Conservation (phyloP, 2,329 filamentous ascomycete genomes). For the Beauveria brongniartii region DNA sequence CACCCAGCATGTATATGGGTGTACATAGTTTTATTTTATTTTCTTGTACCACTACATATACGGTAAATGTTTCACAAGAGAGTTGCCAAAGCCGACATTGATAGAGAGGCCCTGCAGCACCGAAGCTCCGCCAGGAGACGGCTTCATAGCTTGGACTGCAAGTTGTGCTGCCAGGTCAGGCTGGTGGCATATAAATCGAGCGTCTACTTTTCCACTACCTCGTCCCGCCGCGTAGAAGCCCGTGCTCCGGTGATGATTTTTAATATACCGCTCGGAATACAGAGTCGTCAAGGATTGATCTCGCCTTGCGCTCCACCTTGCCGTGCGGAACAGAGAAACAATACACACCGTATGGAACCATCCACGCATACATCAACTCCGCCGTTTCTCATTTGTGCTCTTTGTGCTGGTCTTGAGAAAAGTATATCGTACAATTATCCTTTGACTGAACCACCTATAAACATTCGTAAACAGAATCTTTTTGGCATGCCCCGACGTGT, state of each 20-base stretch:
- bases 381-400: background rate
- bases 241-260: constrained; percentile 17
- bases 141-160: constrained; percentile 1
- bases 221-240: constrained; percentile 9
- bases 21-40: background rate
- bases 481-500: constrained; percentile 14
- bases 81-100: constrained; percentile 5
- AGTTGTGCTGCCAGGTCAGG: constrained; percentile 6
- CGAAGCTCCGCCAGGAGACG: constrained; percentile 2
- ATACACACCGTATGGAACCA: constrained; percentile 9
- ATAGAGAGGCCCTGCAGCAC: background rate
- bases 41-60: background rate
- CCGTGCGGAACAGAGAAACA: constrained; percentile 47
- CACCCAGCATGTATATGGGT: background rate
- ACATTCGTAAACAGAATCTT: constrained; percentile 15
- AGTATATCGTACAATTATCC: constrained; percentile 32
- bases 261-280: constrained; percentile 67
- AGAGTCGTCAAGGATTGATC: constrained; percentile 65
- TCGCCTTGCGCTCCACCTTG: constrained; percentile 71
- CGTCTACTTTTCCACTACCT: constrained; percentile 11
- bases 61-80: constrained; percentile 5
- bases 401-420: background rate
- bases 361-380: background rate
- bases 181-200: background rate
- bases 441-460: constrained; percentile 2